Base-by-base conservation (phyloP, 2,329 filamentous ascomycete genomes). In the Xylaria hypoxylon region DNA sequence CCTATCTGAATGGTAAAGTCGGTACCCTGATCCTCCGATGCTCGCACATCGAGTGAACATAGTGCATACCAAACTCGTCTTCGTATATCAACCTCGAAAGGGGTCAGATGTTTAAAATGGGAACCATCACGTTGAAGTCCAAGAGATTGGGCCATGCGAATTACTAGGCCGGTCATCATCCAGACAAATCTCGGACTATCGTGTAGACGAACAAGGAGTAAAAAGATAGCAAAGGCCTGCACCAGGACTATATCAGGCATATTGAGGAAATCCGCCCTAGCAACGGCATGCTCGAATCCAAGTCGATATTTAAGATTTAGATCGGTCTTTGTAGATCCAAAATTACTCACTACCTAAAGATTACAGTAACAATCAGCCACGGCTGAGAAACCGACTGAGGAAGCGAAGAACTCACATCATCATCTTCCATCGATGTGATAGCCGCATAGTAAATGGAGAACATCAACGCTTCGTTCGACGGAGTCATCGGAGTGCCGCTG, bases 11-110 rank as follows among this genome's bases (percentile, higher is more conserved):
- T 88, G 0, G 85, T 86, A 2, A 87, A 85, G 65, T 90, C 87
- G 24, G 85, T 86, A 0, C 87, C 88, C 72, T 90, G 87, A 64
- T 90, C 86, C 72, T 90, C 88, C 0, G 86, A 86, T 1, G 87
- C 82, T 65, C 88, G 80, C 2, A 84, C 82, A 72, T 91, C 89
- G 0, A 91, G 77, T 15, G 89, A 79, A 70, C 85, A 88, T 2
- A 89, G 75, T 65, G 86, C 83, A 85, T 86, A 89, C 87, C 87
- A 90, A 5, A 88, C 76, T 33, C 87, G 79, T 65, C 87, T 80
- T 22, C 87, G 80, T 79, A 88, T 86, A 73, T 90, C 87, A 3
- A 85, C 81, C 60, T 89, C 85, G 70, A 88, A 91, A 0, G 88
- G 87, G 0, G 80, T 79, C 0, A 90, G 78, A 38, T 80, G 53